A percentile compares a stretch with the other conserved stretches of the same genome.
These are phyloP conservation scores for Penicillium oxalicum DNA, from an alignment of 2,329 filamentous ascomycete species.

Conservation along the genomic window DNA sequence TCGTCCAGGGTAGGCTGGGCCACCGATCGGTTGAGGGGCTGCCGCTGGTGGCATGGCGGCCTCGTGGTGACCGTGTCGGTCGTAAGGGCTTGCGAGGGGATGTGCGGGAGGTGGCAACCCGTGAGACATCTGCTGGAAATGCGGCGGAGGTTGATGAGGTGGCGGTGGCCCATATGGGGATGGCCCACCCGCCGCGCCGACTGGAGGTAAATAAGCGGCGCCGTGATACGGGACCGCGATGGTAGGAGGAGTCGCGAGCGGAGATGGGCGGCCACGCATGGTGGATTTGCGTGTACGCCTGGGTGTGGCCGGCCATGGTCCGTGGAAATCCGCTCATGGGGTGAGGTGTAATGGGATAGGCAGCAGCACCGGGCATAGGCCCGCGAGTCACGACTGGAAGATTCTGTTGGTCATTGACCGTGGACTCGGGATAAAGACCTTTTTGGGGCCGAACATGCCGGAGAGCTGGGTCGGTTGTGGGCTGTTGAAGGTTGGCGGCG, in stretches of 20 bases:
- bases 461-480: constrained; percentile 71
- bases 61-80: constrained; percentile 32
- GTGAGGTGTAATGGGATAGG: constrained; percentile 49
- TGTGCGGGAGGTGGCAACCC: constrained; percentile 23
- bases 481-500: constrained; percentile 68
- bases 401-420: constrained; percentile 75
- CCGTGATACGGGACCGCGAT: constrained; percentile 30
- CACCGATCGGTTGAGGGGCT: constrained; percentile 15
- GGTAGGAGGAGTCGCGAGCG: constrained; percentile 40
- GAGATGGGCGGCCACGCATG: constrained; percentile 40
- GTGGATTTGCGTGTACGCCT: constrained; percentile 27
- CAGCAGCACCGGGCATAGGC: constrained; percentile 53
- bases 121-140: constrained; percentile 21
- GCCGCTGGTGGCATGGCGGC: constrained; percentile 19
- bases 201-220: constrained; percentile 33
- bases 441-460: constrained; percentile 80
- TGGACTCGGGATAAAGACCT: constrained; percentile 96
- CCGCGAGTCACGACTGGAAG: constrained; percentile 75
- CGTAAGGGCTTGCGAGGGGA: constrained; percentile 27
- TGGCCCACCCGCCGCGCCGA: constrained; percentile 26
- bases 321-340: constrained; percentile 51
- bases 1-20: constrained; percentile 21
- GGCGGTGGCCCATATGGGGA: constrained; percentile 31
- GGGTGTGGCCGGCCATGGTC: constrained; percentile 34
- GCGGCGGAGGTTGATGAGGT: constrained; percentile 19